These are phyloP conservation scores for Podospora bellae-mahoneyi DNA, from an alignment of 495 filamentous ascomycete species.

Conservation along the genomic window DNA sequence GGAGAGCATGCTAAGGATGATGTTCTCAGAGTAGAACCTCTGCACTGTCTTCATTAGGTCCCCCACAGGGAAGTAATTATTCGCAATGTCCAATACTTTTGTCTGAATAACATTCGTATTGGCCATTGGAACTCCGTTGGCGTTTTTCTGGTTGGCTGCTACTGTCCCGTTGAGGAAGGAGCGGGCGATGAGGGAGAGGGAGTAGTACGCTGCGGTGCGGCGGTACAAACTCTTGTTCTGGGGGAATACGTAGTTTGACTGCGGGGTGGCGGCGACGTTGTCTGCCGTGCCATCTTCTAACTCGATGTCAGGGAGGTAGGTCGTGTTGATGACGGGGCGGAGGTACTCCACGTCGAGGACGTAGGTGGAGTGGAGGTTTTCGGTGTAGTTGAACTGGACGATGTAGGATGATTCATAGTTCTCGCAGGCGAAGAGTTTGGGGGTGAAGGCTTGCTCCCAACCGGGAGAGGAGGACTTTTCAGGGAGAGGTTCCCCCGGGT, in stretches of 20 bases:
- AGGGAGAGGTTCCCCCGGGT: constrained; percentile 26
- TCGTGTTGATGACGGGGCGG: constrained; percentile 36
- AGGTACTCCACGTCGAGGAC: constrained; percentile 29
- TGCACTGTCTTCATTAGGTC: constrained; percentile 26
- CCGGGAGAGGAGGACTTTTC: constrained; percentile 22
- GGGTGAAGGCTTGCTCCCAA: constrained; percentile 32
- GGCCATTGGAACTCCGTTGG: constrained; percentile 29
- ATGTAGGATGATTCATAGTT: constrained; percentile 39
- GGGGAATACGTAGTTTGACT: constrained; percentile 36
- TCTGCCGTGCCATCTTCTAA: constrained; percentile 38
- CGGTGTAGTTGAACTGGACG: constrained; percentile 34
- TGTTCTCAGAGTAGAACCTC: constrained; percentile 34
- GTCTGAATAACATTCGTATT: constrained; percentile 39
- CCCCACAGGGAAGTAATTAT: constrained; percentile 30
- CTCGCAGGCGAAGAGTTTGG: constrained; percentile 41
- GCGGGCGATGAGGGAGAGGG: constrained; percentile 33
- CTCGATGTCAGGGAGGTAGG: constrained; percentile 30
- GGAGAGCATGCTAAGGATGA: constrained; percentile 36
- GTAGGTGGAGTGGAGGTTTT: constrained; percentile 28
- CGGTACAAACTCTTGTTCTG: constrained; percentile 28
- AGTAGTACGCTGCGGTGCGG: constrained; percentile 36
- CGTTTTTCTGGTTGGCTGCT: constrained; percentile 25
- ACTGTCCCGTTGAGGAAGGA: constrained; percentile 40
- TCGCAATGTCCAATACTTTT: constrained; percentile 30
- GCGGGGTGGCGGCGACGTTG: constrained; percentile 36